Conservation (phyloP, 2,329 filamentous ascomycete genomes). For the Fusarium drepaniforme region DNA sequence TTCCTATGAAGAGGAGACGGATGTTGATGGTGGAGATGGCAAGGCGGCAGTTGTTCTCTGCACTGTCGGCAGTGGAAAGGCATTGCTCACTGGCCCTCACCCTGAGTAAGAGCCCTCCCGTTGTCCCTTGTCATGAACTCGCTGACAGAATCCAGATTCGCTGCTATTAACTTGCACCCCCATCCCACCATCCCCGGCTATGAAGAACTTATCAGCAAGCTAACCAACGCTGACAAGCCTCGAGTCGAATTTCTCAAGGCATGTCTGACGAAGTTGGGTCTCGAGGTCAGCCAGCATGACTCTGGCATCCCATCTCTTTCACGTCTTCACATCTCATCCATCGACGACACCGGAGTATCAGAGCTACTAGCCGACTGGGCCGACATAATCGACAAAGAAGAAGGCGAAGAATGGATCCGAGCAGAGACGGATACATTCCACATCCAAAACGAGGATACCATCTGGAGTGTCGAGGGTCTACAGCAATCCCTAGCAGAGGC, state of each 20-base stretch:
- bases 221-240: conserved; percentile 76
- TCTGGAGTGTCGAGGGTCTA: conserved; percentile 69
- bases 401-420: conserved; percentile 78
- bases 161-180: conserved; percentile 79
- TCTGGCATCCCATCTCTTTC: conserved; percentile 83
- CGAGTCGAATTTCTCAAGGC: conserved; percentile 83
- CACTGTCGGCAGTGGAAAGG: conserved; percentile 83
- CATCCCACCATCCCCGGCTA: conserved; percentile 78
- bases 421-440: conserved; percentile 88
- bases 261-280: conserved; percentile 82
- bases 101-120: conserved; percentile 74
- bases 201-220: conserved; percentile 73
- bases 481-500: conserved; percentile 61
- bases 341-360: conserved; percentile 72
- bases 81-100: conserved; percentile 87
- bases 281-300: conserved; percentile 80
- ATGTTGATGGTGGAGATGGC: conserved; percentile 80
- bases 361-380: conserved; percentile 75
- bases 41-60: conserved; percentile 87
- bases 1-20: conserved; percentile 79
- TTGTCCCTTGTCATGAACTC: too few relatives aligned
- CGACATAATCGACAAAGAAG: conserved; percentile 75
- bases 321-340: conserved; percentile 82
- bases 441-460: conserved; percentile 74
- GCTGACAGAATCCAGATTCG: conserved; percentile 72